Evolutionary conservation across 1,139 yeast genomes (phyloP).

Genomic region (Debaryomyces sp.): DNA sequence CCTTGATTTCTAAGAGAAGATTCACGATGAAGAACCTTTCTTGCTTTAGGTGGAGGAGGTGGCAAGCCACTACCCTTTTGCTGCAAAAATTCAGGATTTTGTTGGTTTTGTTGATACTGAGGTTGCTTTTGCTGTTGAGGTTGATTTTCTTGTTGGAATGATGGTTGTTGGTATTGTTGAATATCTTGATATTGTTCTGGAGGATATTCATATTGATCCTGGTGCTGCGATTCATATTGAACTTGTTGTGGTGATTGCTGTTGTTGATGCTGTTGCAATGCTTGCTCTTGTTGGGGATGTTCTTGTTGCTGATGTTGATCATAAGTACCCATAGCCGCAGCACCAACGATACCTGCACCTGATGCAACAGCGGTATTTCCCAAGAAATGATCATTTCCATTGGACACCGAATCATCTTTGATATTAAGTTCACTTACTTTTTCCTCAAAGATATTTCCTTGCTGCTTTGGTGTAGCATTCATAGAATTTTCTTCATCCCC

Average conservation of each 20-base stretch:
- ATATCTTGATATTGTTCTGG: conserved; percentile 6
- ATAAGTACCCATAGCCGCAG: conserved; percentile 10
- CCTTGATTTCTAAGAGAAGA: conserved; percentile 2
- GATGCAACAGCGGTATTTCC: conserved; percentile 3
- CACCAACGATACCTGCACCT: conserved; percentile 9
- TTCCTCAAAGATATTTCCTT: conserved; percentile 17
- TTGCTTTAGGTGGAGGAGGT: conserved; percentile 77
- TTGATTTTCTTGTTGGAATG: background rate
- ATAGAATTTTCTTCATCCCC: conserved; percentile 44
- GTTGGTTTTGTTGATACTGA: background rate
- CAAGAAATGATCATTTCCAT: background rate
- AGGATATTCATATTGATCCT: conserved; percentile 10
- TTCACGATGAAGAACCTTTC: conserved; percentile 49
- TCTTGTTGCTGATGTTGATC: background rate
- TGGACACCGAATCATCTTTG: conserved; percentile 2
- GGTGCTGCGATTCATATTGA: conserved; percentile 12
- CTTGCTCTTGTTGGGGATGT: conserved; percentile 14
- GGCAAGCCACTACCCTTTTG: conserved; percentile 17
- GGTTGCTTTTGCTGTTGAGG: background rate
- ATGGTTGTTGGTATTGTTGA: conserved; percentile 6
- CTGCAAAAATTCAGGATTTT: background rate
- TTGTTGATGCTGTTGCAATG: conserved; percentile 3
- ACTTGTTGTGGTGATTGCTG: background rate
- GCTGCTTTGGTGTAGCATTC: conserved; percentile 29
- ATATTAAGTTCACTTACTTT: conserved; percentile 22